Evolutionary conservation across 164 flowering plant genomes (phyloP), one percentile per base, ranked within the genome.

Genomic region (Protea cynaroides): DNA sequence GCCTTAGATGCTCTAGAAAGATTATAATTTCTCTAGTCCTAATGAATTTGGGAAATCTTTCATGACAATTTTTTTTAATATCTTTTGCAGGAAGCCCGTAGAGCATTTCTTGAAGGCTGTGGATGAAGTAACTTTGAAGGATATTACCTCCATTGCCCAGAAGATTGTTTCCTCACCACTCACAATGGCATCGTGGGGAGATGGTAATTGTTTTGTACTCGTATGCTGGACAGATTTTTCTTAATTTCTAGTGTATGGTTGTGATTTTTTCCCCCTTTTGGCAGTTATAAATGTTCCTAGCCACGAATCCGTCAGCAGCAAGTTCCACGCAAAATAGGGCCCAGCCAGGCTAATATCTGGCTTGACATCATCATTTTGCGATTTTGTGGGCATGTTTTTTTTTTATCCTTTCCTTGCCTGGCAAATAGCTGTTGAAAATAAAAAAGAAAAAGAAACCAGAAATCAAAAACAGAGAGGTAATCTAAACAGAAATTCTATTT

Each of bases 171-270:
- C 87, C 29, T 84, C 92, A 8, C 96, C 92, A 13, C 89, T 89
- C 36, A 89, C 99, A 46, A 85, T 91, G 96, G 97, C 93, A 43
- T 82, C 96, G 38, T 79, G 81, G 66, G 99, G 99, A 74, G 87
- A 91, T 68, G 93, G 99, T 91, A 87, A 65, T 56, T 40, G 46
- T 54, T 23, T 3, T 22, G 8, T 8, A 15, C 29, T 3, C 23
- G 8, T 17, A 15, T 43, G 25, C n/a, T 15, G 52, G 17, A 13
- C 14, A 49, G 15, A 18, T 21, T 60, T 50, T 36, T 14, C 54
- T 64, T 64, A 2, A 19, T 11, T 34, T 60, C 14, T 50, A 25
- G 7, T 5, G 7, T 46, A 10, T 40, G 8, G 0, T 22, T 12
- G 15, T 19, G 36, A 36, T 25, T 29, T 1, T 61, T 17, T 25